Percentiles rank a stretch among this genome's conserved stretches.
Conservation (phyloP, 2,329 filamentous ascomycete species). For the Aspergillus pseudoviridinutans region DNA sequence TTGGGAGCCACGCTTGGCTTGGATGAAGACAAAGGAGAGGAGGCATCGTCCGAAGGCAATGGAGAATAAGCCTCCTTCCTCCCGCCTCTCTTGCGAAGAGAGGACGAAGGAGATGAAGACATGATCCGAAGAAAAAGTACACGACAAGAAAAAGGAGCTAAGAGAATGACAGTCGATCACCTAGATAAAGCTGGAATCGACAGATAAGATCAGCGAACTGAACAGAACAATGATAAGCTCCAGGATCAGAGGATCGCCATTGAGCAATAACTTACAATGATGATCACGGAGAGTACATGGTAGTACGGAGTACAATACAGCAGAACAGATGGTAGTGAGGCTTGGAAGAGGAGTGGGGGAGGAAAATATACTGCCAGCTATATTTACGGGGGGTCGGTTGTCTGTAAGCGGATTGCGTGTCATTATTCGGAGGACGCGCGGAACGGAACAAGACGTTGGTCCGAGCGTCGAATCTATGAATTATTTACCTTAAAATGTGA, state of each 20-base stretch:
- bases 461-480: constrained; percentile 6
- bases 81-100: constrained; percentile 41
- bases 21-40: constrained; percentile 17
- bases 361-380: background rate
- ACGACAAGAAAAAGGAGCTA: constrained; percentile 10
- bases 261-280: constrained; percentile 6
- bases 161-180: constrained; percentile 27
- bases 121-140: constrained; percentile 23
- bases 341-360: background rate
- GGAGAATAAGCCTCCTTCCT: constrained; percentile 32
- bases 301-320: background rate
- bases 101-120: constrained; percentile 32
- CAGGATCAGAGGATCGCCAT: constrained; percentile 1
- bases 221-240: background rate
- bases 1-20: constrained; percentile 15
- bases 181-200: constrained; percentile 13
- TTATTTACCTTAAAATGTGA: background rate
- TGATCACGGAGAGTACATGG: constrained; percentile 16
- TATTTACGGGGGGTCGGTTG: background rate
- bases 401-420: constrained; percentile 18
- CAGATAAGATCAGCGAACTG: constrained; percentile 7
- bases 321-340: background rate
- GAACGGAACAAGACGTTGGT: constrained; percentile 20
- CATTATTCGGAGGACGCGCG: constrained; percentile 13
- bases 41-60: constrained; percentile 21